These are phyloP conservation scores for Ampelomyces quisqualis DNA, from an alignment of 2,329 filamentous ascomycete species.

Conservation along the genomic window DNA sequence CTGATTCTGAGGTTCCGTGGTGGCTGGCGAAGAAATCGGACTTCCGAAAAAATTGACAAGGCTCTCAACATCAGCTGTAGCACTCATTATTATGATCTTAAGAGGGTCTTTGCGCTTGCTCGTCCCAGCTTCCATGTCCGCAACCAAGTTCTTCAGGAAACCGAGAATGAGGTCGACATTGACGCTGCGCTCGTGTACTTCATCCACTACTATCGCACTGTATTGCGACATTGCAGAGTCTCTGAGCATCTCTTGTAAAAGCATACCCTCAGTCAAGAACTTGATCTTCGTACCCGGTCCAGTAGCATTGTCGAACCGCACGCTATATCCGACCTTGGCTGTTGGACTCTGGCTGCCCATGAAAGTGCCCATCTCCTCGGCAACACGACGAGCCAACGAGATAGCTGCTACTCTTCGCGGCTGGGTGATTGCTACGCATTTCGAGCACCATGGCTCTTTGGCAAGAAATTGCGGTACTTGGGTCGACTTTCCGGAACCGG, in stretches of 20 bases:
- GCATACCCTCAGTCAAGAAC: constrained; percentile 93
- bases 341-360: constrained; percentile 60
- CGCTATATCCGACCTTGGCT: constrained; percentile 82
- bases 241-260: constrained; percentile 87
- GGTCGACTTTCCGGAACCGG: constrained; percentile 94
- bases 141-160: constrained; percentile 77
- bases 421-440: constrained; percentile 85
- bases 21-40: constrained; percentile 4
- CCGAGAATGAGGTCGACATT: constrained; percentile 91
- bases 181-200: constrained; percentile 88
- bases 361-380: constrained; percentile 73
- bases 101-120: constrained; percentile 64
- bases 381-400: constrained; percentile 82
- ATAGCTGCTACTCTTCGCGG: constrained; percentile 92
- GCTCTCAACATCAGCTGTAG: constrained; percentile 83
- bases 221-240: constrained; percentile 83
- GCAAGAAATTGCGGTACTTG: constrained; percentile 91
- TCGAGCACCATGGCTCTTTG: constrained; percentile 76
- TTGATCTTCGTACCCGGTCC: constrained; percentile 85
- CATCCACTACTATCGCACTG: constrained; percentile 88
- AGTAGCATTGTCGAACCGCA: constrained; percentile 86
- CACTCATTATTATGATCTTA: constrained; percentile 95
- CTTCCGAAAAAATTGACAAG: constrained; percentile 73
- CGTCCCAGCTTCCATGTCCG: constrained; percentile 62
- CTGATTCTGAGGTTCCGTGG: background rate